Base-by-base conservation (phyloP, 345 rosid genomes). In the Nasturtium officinale region DNA sequence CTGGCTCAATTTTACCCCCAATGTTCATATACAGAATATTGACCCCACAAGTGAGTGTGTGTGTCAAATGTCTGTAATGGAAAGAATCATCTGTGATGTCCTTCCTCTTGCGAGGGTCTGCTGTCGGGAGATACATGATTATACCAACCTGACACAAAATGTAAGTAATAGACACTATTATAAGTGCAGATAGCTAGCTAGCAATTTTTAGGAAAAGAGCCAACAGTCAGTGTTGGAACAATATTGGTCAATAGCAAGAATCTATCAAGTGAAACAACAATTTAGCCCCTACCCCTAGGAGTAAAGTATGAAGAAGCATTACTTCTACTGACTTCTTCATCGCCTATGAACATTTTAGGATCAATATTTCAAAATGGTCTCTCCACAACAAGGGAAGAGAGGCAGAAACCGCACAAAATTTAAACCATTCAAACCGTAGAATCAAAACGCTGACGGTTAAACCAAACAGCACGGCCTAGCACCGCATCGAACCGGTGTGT, bases 1-100 rank as follows among this genome's bases (percentile, higher is more conserved):
- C 99, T n/a, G n/a, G n/a, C n/a, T 89, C 99, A 61, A 91, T 88
- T 81, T 95, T 91, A 21, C 98, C 98, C 98, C 96, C 98, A 92
- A 78, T 90, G 99, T 80, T 96, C 97, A 81, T 83, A 96, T 25
- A 90, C 97, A 61, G 88, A 85, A 76, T 83, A 92, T 59, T 70
- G 85, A 82, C 87, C 92, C 99, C 98, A 92, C 73, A 96, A 69
- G 51, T 56, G 75, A n/a, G n/a, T 1, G 59, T 46, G 75, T 85
- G 97, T 15, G 97, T 83, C 78, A 92, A 75, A 73, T 45, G 88
- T 72, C 97, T 87, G 76, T 87, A 92, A 81, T 92, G 86, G 81
- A 92, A 89, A 86, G 89, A 96, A 74, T 90, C 98, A 48, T 87
- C 96, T 26, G 97, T 89, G 74, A 96, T 96, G 62, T 90, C 97